A percentile compares a stretch with the other conserved stretches of the same genome.
Conservation (phyloP, 169 alveolate species). For the Pseudocohnilembus persalinus region DNA sequence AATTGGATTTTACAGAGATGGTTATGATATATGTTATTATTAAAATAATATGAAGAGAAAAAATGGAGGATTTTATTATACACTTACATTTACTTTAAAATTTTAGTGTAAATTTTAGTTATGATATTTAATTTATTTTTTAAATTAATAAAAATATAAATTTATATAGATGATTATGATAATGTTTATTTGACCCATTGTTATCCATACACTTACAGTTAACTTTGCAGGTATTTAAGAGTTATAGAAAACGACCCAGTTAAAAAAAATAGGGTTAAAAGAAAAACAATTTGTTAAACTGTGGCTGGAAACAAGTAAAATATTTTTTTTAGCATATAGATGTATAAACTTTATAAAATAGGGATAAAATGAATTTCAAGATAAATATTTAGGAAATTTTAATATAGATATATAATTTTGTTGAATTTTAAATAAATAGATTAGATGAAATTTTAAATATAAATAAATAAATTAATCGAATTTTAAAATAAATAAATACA, state of each 20-base stretch:
- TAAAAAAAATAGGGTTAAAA: constrained; percentile 76
- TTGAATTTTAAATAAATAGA: too few species aligned
- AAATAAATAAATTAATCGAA: too few species aligned
- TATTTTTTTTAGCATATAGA: too few species aligned
- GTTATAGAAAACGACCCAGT: constrained; percentile 71
- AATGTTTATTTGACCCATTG: constrained; percentile 84
- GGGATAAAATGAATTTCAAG: too few species aligned
- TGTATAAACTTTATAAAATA: too few species aligned
- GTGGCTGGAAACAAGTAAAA: constrained; percentile 84
- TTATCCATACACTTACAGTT: constrained; percentile 88
- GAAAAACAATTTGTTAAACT: constrained; percentile 84
- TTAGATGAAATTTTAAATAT: too few species aligned
- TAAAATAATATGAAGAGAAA: constrained; percentile 80
- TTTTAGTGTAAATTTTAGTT: constrained; percentile 44
- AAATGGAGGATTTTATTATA: constrained; percentile 80
- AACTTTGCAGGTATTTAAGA: constrained; percentile 69
- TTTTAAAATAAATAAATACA: too few species aligned
- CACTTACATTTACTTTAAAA: constrained; percentile 77
- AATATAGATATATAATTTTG: too few species aligned
- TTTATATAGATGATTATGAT: constrained; percentile 58
- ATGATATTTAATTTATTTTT: not conserved
- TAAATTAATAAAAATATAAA: not conserved
- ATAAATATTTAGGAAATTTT: too few species aligned
- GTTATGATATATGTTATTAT: constrained; percentile 81
- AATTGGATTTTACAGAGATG: constrained; percentile 78